A percentile compares a stretch with the other conserved stretches of the same genome.
Evolutionary conservation across 78 protist genomes (phyloP).

Genomic region (Dictyostelium citrinum): DNA sequence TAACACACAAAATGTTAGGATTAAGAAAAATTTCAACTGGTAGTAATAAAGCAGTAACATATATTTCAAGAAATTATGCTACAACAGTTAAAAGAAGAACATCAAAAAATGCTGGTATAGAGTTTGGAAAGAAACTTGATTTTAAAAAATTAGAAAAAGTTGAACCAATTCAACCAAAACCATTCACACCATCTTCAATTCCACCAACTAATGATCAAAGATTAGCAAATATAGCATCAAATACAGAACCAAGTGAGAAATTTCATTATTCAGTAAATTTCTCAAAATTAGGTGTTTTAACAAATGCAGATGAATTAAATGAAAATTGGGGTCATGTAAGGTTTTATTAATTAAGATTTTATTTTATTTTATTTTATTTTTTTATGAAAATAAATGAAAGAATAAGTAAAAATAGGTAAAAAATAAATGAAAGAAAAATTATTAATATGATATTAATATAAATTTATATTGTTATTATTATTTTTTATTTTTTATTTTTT

Average conservation of each 20-base stretch:
- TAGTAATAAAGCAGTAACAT: not conserved
- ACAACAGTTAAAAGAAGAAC: not conserved
- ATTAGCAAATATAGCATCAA: not conserved
- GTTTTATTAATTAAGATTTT: no score
- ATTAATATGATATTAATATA: not conserved
- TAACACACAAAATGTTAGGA: not conserved
- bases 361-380: no score
- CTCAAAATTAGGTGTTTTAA: conserved; percentile 35
- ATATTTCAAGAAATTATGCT: not conserved
- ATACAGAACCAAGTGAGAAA: not conserved
- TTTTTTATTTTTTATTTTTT: not conserved
- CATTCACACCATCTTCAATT: not conserved
- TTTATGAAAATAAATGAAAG: not conserved
- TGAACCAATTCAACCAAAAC: conserved; percentile 20
- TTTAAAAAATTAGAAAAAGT: not conserved
- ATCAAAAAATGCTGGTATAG: not conserved
- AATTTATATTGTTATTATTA: not conserved
- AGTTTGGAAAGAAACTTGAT: conserved; percentile 7
- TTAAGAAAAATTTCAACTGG: not conserved
- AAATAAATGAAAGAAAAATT: not conserved
- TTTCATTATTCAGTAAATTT: conserved; percentile 31
- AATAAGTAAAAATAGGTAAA: no score
- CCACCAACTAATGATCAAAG: not conserved
- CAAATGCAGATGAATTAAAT: conserved; percentile 1
- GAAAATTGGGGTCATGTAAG: conserved; percentile 61